Evolutionary conservation across 208 protist species (phyloP), one percentile per base, ranked within the genome.

Genomic region (Trypanosoma theileri): DNA sequence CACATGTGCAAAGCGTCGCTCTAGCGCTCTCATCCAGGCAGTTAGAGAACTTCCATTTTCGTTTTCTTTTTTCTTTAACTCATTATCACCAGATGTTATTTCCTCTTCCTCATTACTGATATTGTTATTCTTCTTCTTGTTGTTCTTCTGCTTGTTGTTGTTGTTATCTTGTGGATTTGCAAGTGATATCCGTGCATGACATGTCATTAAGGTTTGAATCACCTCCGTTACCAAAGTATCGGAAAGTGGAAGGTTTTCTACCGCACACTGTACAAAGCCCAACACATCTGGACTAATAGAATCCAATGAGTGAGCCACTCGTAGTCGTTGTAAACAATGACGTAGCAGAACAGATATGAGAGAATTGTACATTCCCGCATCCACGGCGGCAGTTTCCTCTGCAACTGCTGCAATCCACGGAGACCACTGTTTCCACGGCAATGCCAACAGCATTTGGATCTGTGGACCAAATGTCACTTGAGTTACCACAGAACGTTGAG

Each of bases 251-350:
- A 95, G 60, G 52, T 79, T 71, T 44, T 81, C 80, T 0, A 85
- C 81, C 13, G 90, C 86, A 64, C 74, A 82, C 35, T 69, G 65
- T 19, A 93, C 67, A 66, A 95, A 92, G 35, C 68, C 61, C 21
- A 77, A 71, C 22, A 95, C 82, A 22, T 93, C 86, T 40, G 77
- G 69, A 24, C 85, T 78, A 21, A 93, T 76, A 19, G 81, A 82
- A 19, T 77, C 42, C 12, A 92, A 21, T n/a, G 71, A 82, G 48
- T 77, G 80, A 24, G 80, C 63, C 48, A 84, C 72, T 10, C 61
- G 46, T 22, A 90, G 57, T 13, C 84, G 77, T 21, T 74, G 75
- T 14, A 84, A 55, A 24, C 70, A 80, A 42, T 79, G 74, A 22
- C 63, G 78, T 24, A 88, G 58, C 31, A 84, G 48, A 14, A 75